phyloP scores from a whole-genome alignment of 2,329 filamentous ascomycete species.

The Penicillium concentricum region DNA sequence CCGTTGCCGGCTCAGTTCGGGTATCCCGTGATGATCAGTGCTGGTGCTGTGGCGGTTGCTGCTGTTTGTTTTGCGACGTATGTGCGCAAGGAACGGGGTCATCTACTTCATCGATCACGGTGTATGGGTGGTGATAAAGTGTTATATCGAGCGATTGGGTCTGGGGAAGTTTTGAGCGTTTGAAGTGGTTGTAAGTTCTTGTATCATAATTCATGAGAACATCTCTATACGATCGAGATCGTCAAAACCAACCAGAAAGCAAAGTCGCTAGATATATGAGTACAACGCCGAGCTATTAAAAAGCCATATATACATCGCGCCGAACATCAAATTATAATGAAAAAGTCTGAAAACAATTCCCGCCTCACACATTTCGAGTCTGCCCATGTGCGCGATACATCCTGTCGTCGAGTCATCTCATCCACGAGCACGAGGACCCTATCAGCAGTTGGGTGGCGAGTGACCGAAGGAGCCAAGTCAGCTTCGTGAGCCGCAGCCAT shows the following conservation, averaged over 20 bases:
- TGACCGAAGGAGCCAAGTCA: not conserved
- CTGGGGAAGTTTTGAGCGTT: not conserved
- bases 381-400: conserved; percentile 35
- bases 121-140: conserved; percentile 22
- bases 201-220: not conserved
- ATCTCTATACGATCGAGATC: not conserved
- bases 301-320: conserved; percentile 1
- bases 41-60: conserved; percentile 35
- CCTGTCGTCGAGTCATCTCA: conserved; percentile 37
- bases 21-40: conserved; percentile 61
- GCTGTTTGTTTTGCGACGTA: conserved; percentile 53
- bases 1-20: conserved; percentile 62
- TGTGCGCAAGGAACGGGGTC: conserved; percentile 58
- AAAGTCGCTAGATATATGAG: not conserved
- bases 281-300: not conserved
- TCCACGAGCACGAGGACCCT: conserved; percentile 32
- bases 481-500: conserved; percentile 25
- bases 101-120: conserved; percentile 53
- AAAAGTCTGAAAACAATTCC: conserved; percentile 36
- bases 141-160: not conserved
- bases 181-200: not conserved
- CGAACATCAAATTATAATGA: conserved; percentile 30
- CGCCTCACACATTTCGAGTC: conserved; percentile 35
- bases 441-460: conserved; percentile 33
- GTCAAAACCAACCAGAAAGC: not conserved